Base-by-base conservation (phyloP, 202 grass and related monocot genomes). In the Setaria italica region DNA sequence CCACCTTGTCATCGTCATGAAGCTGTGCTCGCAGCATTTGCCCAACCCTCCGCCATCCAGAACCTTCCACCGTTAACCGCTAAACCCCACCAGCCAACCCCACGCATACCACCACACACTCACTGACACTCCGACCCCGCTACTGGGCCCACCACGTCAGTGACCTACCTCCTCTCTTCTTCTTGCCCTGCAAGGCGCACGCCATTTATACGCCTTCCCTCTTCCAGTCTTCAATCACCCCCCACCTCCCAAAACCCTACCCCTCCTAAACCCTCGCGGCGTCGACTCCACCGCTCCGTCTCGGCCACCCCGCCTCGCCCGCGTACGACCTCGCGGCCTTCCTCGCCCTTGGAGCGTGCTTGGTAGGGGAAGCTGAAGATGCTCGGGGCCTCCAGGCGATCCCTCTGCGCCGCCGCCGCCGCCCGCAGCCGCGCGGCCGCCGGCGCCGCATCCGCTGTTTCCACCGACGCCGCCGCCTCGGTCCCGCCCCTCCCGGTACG, bases 331-430 rank as follows among this genome's bases (percentile, higher is more conserved):
- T 42, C 70, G 17, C 50, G 0, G 7, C n/a, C n/a, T 65, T 29
- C 43, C 11, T 63, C 34, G 50, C 59, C 33, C 32, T 73, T 25
- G 13, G n/a, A 16, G n/a, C n/a, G 56, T 30, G 41, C 49, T 57
- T 37, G 13, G 45, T n/a, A 17, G 75, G 29, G 25, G 54, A 19
- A 65, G 80, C 25, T n/a, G 67, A 71, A 79, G 79, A 95, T 95
- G 93, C 80, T 95, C 3, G 90, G 90, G 39, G 90, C 86, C 77
- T 93, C 93, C 30, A 93, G 93, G 85, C 89, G 93, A 63, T 91
- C 91, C 56, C 80, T 91, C 78, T 85, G 84, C 86, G 62, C 76
- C 47, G 86, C 80, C 87, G 54, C 72, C 54, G 84, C 80, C 12
- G 74, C 88, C 66, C 80, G 87, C 35, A 73, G 77, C 71, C 80